A percentile compares a stretch with the other conserved stretches of the same genome.
phyloP scores from a whole-genome alignment of 768 basidiomycete genomes.

The Rhodotorula paludigena region DNA sequence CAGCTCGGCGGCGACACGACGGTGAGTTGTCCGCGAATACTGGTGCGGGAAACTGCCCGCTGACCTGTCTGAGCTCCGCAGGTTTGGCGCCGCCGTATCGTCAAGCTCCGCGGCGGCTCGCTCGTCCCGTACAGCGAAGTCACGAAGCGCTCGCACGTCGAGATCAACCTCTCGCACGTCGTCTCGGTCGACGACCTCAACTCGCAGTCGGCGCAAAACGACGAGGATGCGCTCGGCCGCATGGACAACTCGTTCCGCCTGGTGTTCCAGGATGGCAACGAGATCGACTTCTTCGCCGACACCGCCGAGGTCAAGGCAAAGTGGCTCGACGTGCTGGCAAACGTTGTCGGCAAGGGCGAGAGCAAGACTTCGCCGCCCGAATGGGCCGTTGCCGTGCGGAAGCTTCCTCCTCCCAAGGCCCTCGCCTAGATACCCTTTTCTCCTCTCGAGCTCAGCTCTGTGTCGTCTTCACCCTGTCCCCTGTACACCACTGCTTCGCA shows the following conservation, averaged over 20 bases:
- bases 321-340: slow-evolving; percentile 54
- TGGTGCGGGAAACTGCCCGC: not conserved
- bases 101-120: slow-evolving; percentile 29
- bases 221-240: slow-evolving; percentile 18
- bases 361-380: slow-evolving; percentile 24
- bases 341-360: slow-evolving; percentile 9
- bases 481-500: not conserved
- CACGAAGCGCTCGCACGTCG: slow-evolving; percentile 34
- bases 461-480: not conserved
- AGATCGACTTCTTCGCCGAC: slow-evolving; percentile 87
- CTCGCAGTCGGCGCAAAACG: not conserved
- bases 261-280: slow-evolving; percentile 67
- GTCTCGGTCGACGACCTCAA: slow-evolving; percentile 37
- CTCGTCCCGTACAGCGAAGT: slow-evolving; percentile 37
- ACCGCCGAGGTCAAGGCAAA: slow-evolving; percentile 75
- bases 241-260: slow-evolving; percentile 59
- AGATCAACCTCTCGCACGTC: slow-evolving; percentile 42
- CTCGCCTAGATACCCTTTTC: not conserved
- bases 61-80: not conserved
- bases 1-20: slow-evolving; percentile 89
- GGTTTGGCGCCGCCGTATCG: slow-evolving; percentile 40
- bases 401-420: slow-evolving; percentile 12
- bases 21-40: slow-evolving; percentile 53
- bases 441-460: no score
- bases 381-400: slow-evolving; percentile 27